Percentiles rank a stretch among this genome's conserved stretches.
Evolutionary conservation across 345 rosid genomes (phyloP).

Genomic region (Psidium friedrichsthalianum): DNA sequence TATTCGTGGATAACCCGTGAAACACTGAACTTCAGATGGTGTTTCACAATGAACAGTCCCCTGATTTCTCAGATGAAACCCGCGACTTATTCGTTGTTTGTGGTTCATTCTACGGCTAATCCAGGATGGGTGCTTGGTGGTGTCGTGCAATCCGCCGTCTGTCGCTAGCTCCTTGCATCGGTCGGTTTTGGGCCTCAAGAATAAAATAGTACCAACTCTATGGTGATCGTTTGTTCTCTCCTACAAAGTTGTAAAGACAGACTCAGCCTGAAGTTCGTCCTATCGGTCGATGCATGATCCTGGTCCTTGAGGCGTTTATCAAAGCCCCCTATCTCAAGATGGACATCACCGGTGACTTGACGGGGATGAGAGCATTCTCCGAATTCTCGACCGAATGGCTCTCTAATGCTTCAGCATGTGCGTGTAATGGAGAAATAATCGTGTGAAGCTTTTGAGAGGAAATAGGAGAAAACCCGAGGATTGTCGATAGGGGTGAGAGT

Average conservation of each 20-base stretch:
- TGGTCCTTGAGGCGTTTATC: background rate
- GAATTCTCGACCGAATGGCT: no score
- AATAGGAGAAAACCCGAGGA: background rate
- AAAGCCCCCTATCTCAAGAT: background rate
- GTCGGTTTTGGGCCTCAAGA: background rate
- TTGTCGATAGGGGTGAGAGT: background rate
- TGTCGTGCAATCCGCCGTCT: background rate
- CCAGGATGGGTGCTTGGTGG: background rate
- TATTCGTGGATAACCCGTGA: background rate
- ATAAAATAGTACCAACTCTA: background rate
- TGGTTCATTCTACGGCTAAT: background rate
- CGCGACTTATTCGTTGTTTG: background rate
- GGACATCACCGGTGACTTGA: no score
- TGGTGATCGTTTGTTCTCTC: background rate
- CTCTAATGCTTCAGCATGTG: no score
- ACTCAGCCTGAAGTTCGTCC: no score
- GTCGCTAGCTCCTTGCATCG: background rate
- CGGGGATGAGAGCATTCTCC: no score
- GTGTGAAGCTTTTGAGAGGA: background rate
- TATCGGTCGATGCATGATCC: background rate
- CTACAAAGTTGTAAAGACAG: background rate
- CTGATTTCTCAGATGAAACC: background rate
- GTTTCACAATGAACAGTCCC: background rate
- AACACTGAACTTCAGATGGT: background rate
- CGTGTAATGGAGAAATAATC: no score